Base-by-base conservation (phyloP, 2,329 filamentous ascomycete genomes). In the Massarina eburnea region DNA sequence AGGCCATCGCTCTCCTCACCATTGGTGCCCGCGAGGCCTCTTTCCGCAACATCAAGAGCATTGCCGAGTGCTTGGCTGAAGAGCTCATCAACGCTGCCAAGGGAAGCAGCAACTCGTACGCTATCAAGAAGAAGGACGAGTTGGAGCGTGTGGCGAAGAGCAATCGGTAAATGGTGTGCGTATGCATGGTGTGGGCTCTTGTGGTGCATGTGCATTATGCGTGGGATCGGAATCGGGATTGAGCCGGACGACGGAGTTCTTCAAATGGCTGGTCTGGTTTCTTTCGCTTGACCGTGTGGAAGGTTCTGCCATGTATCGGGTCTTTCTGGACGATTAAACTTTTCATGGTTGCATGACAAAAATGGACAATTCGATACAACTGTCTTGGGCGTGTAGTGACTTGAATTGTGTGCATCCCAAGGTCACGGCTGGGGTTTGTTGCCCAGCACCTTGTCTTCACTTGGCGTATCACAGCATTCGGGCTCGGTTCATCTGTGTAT, bases 81-180 rank as follows among this genome's bases (percentile, higher is more conserved):
- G 94, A 99, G 86, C 85, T 99, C 77, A 97, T 99, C 88, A 99
- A 99, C 85, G 95, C 95, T 76, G 95, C 95, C 78, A 99, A 99
- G 90, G 94, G 94, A 74, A 95, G 88, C 86, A 95, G 89, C 82
- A 99, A 99, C 91, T 96, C 91, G 67, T 99, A 97, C 78, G 94
- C 95, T 73, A 99, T 99, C 87, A 99, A 99, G 91, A 99, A 99
- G 91, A 99, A 99, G 92, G 94, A 99, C 79, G 95, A 99, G 88
- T 80, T 99, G 82, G 94, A 99, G 88, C 94, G 94, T 94, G 94
- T 99, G 71, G 94, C 94, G 81, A 99, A 99, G 90, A 90, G 85
- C 85, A 99, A 99, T 88, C 89, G 94, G 88, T 99, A 97, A 91
- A 91, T 52, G 54, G 39, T 46, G 26, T 62, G 56, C 50, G 39